Base-by-base conservation (phyloP, 1,284 basidiomycete species). In the Fereydounia khargensis region DNA sequence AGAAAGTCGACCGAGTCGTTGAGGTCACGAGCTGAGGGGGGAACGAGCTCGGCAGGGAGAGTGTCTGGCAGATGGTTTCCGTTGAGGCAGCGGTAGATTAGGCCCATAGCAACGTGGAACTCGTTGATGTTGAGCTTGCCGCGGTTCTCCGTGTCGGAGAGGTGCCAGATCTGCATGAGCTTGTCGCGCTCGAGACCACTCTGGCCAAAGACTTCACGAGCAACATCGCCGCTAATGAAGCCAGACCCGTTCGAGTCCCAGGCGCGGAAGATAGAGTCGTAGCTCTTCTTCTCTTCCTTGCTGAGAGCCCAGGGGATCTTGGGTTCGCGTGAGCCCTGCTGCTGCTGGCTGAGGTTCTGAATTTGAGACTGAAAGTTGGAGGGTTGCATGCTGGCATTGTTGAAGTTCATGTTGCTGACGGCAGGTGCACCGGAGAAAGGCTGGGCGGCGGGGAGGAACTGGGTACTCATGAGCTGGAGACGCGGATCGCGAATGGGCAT, bases 41-140 rank as follows among this genome's bases (percentile, higher is more conserved):
- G 95, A 4, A 92, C 81, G 36, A 99, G 84, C 78, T 98, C 95
- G 6, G 84, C 78, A 1, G 94, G 94, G 0, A 97, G 84, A 41
- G 82, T 80, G 28, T 89, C 86, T 1, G 95, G 95, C 35, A 98
- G 84, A 3, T 86, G 83, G 77, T 91, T 94, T 8, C 95, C 94
- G 74, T 95, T 96, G 34, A 65, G 56, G 92, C 91, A 83, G 70
- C 94, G 85, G 78, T 94, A 97, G 74, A 98, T 96, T 46, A 98
- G 81, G 50, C 89, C 92, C 94, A 99, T 99, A 1, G 94, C 95
- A 44, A 97, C 89, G 75, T 98, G 91, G 77, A 99, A 99, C 76
- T 98, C 94, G 19, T 90, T 88, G 34, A 94, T 80, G 73, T 96
- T 97, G 39, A 75, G 64, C 53, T 75, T 75, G 31, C 73, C 73